Conservation (phyloP, 768 basidiomycete species). For the Tricholoma sp. region DNA sequence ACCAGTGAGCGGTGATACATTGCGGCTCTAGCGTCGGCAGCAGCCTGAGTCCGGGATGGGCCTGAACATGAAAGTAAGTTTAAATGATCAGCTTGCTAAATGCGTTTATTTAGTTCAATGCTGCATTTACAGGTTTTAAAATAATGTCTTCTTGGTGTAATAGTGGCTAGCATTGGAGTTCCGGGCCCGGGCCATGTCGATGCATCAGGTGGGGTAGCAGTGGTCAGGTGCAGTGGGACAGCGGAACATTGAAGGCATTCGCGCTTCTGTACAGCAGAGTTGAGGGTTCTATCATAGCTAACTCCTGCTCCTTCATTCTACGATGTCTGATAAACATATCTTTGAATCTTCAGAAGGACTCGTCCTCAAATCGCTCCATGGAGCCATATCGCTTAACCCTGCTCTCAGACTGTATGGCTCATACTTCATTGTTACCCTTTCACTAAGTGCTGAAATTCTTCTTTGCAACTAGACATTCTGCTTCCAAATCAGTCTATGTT, state of each 20-base stretch:
- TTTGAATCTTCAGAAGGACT: constrained; percentile 1
- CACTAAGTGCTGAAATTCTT: neutral
- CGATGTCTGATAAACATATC: constrained; percentile 1
- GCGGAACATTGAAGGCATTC: neutral
- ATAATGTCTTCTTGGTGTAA: too few species aligned
- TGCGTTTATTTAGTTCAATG: too few species aligned
- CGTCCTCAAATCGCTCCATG: neutral
- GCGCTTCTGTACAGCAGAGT: neutral
- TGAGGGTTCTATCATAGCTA: neutral
- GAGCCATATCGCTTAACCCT: neutral
- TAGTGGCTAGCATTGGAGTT: too few species aligned
- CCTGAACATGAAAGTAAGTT: too few species aligned
- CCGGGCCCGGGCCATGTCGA: too few species aligned
- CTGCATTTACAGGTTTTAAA: too few species aligned
- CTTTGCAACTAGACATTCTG: neutral
- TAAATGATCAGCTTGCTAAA: too few species aligned
- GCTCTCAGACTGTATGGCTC: neutral
- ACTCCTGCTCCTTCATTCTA: neutral
- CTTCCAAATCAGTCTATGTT: constrained; percentile 2
- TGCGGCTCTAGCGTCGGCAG: too few species aligned
- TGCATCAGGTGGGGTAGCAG: too few species aligned
- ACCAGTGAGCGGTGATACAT: too few species aligned
- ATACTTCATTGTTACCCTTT: neutral
- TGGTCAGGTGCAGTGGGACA: too few species aligned
- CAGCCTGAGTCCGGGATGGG: too few species aligned